These are phyloP conservation scores for Spathaspora hagerdaliae DNA, from an alignment of 805 yeast genomes.

Conservation along the genomic window DNA sequence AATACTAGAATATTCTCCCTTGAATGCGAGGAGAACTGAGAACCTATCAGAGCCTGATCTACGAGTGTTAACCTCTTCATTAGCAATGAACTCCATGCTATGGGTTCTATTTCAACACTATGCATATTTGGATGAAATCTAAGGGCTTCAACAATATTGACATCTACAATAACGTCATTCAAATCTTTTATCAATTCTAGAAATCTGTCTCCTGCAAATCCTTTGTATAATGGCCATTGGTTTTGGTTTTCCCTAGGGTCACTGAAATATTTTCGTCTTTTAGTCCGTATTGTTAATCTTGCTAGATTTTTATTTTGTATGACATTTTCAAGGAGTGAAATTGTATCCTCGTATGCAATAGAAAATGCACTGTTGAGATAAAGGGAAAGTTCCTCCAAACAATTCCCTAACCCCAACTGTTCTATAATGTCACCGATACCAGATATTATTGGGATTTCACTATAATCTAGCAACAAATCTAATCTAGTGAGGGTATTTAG, in stretches of 20 bases:
- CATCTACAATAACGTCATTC: conserved; percentile 1
- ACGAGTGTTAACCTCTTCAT: conserved; percentile 12
- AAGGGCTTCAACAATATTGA: conserved; percentile 2
- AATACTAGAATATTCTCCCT: conserved; percentile 10
- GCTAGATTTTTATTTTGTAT: not conserved
- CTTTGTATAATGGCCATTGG: conserved; percentile 3
- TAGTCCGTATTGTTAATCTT: not conserved
- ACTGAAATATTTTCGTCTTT: conserved; percentile 1
- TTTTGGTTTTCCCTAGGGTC: not conserved
- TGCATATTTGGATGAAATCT: conserved; percentile 6
- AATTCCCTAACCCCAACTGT: not conserved
- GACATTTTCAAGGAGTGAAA: not conserved
- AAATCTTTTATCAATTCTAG: not conserved
- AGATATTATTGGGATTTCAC: not conserved
- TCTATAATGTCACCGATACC: not conserved
- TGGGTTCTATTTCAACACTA: too few species aligned
- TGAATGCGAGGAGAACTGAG: conserved; percentile 8
- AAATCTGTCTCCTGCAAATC: conserved; percentile 2
- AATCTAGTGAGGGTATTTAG: not conserved
- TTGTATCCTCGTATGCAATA: conserved; percentile 5
- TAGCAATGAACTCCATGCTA: not conserved
- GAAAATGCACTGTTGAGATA: conserved; percentile 2
- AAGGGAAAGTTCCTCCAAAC: not conserved
- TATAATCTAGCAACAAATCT: conserved; percentile 5
- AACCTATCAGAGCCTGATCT: conserved; percentile 18